A percentile compares a stretch with the other conserved stretches of the same genome.
These are phyloP conservation scores for Alnus rubra DNA, from an alignment of 306 rosid species.

Conservation along the genomic window DNA sequence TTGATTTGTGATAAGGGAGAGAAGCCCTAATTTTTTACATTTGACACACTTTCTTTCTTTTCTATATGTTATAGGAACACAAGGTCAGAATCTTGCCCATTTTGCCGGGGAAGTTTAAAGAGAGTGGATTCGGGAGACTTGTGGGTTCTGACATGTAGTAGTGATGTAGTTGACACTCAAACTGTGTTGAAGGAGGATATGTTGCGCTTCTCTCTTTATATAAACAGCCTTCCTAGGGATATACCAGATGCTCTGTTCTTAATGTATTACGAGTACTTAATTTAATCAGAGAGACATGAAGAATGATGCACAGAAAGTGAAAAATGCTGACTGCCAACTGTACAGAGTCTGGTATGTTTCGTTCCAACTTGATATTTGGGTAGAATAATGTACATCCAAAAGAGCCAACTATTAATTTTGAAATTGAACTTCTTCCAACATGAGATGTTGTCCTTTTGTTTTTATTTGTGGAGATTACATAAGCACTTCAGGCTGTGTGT, in stretches of 20 bases:
- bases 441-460: not conserved
- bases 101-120: constrained; percentile 75
- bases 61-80: constrained; percentile 49
- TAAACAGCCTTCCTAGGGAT: constrained; percentile 65
- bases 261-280: constrained; percentile 60
- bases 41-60: constrained; percentile 13
- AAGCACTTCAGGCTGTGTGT: not conserved
- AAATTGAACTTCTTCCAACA: constrained; percentile 1
- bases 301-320: constrained; percentile 28
- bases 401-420: constrained; percentile 10
- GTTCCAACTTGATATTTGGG: not conserved
- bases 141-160: constrained; percentile 65
- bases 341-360: constrained; percentile 29
- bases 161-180: constrained; percentile 58
- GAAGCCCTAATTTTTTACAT: constrained; percentile 2
- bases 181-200: constrained; percentile 59
- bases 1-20: constrained; percentile 1
- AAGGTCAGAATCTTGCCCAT: constrained; percentile 81
- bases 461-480: not conserved
- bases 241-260: constrained; percentile 62
- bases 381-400: constrained; percentile 25
- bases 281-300: constrained; percentile 33
- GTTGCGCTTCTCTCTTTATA: constrained; percentile 53
- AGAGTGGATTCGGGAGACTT: constrained; percentile 67
- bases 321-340: constrained; percentile 27